phyloP scores from a whole-genome alignment of 495 filamentous ascomycete genomes.

The Glutinoglossum americanum region DNA sequence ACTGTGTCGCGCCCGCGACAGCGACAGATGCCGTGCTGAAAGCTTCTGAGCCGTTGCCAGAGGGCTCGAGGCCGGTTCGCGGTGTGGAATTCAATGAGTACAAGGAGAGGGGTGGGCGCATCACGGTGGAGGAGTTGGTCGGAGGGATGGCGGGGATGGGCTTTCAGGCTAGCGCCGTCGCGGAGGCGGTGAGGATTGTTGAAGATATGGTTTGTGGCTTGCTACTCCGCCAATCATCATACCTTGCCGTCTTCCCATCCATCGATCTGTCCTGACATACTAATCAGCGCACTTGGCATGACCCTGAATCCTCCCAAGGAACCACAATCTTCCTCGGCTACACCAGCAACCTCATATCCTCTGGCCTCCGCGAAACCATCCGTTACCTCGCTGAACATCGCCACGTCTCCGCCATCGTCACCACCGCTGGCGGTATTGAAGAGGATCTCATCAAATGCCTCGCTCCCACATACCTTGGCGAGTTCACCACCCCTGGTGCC shows the following conservation, averaged over 20 bases:
- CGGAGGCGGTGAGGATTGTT: conserved; percentile 67
- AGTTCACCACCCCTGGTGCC: conserved; percentile 54
- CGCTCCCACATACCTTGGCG: conserved; percentile 75
- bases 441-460: conserved; percentile 98
- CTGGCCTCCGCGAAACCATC: conserved; percentile 73
- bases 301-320: conserved; percentile 45
- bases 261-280: background rate
- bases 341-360: conserved; percentile 92
- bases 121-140: conserved; percentile 69
- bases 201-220: conserved; percentile 63
- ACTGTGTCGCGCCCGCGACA: conserved; percentile 29
- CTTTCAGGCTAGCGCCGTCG: conserved; percentile 75
- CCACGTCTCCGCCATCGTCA: conserved; percentile 81
- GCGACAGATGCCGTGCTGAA: conserved; percentile 77
- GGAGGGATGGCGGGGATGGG: conserved; percentile 70
- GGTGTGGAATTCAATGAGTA: conserved; percentile 82
- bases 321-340: conserved; percentile 95
- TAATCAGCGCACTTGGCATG: conserved; percentile 44
- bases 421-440: conserved; percentile 89
- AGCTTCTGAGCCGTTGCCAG: conserved; percentile 62
- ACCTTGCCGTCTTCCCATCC: background rate
- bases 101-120: conserved; percentile 26
- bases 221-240: background rate
- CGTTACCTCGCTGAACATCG: conserved; percentile 81
- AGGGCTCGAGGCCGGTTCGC: conserved; percentile 40